Evolutionary conservation across 2,329 filamentous ascomycete genomes (phyloP).

Genomic region (Fusarium burgessii): DNA sequence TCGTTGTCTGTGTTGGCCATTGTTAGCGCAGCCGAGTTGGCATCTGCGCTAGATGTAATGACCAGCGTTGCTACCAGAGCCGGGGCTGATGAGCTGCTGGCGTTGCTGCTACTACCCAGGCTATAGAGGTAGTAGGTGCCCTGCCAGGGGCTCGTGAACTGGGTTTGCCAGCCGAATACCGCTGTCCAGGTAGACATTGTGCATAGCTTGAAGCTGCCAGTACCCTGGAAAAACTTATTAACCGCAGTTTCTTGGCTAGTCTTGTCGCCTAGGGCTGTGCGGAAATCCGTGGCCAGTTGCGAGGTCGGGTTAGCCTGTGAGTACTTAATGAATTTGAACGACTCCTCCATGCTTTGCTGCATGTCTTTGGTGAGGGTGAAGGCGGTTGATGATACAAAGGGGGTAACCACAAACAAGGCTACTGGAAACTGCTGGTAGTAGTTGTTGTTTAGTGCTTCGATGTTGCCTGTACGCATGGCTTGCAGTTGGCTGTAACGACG

Average conservation of each 20-base stretch:
- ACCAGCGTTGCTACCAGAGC: not conserved
- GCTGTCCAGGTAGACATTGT: not conserved
- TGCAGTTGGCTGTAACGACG: not conserved
- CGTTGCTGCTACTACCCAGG: too few species aligned
- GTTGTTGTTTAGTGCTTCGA: not conserved
- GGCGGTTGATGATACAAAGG: not conserved
- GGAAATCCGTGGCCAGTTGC: not conserved
- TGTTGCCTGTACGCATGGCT: not conserved
- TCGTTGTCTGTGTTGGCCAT: not conserved
- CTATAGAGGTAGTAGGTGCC: constrained; percentile 1
- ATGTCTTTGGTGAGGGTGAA: not conserved
- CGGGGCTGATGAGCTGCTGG: not conserved
- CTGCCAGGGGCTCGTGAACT: constrained; percentile 6
- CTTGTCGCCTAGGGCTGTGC: not conserved
- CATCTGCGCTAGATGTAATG: not conserved
- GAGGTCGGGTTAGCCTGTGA: not conserved
- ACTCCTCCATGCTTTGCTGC: not conserved
- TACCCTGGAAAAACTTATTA: not conserved
- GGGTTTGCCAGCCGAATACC: not conserved
- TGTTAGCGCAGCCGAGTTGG: not conserved
- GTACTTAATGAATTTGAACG: constrained; percentile 6
- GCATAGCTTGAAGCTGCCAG: not conserved
- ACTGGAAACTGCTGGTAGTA: constrained; percentile 1
- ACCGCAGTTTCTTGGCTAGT: not conserved
- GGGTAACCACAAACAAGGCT: not conserved